Percentiles rank a stretch among this genome's conserved stretches.
phyloP scores from a whole-genome alignment of 768 basidiomycete genomes.

The Serendipita sp. region DNA sequence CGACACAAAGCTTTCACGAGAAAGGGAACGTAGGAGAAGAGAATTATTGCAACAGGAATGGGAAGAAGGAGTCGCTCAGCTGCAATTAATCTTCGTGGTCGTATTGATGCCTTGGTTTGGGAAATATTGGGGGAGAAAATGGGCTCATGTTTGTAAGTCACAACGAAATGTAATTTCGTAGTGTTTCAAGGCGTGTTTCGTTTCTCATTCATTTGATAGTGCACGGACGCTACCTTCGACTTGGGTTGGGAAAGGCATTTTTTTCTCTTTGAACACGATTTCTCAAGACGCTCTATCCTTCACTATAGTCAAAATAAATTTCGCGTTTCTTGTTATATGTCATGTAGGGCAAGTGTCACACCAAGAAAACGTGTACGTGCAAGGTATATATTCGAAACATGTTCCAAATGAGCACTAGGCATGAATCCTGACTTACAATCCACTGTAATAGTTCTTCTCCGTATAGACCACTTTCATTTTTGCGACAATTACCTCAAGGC shows the following conservation, averaged over 20 bases:
- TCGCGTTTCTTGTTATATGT: too few relatives aligned
- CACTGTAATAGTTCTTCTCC: constrained; percentile 27
- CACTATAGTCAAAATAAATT: too few relatives aligned
- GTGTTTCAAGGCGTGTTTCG: not conserved
- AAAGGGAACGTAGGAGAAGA: not conserved
- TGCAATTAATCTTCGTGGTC: not conserved
- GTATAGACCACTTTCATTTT: constrained; percentile 34
- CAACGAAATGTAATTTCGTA: not conserved
- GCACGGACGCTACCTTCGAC: not conserved
- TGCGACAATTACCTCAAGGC: constrained; percentile 33
- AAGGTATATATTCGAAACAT: too few relatives aligned
- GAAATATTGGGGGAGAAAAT: constrained; percentile 5
- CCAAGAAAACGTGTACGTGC: not conserved
- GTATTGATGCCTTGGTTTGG: constrained; percentile 5
- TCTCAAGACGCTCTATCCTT: too few relatives aligned
- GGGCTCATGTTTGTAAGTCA: not conserved
- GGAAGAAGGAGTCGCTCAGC: not conserved
- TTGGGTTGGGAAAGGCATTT: not conserved
- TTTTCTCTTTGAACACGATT: constrained; percentile 10
- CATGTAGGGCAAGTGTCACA: too few relatives aligned
- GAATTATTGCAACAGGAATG: constrained; percentile 2
- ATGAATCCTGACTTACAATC: constrained; percentile 20
- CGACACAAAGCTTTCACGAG: not conserved
- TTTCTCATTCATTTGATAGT: not conserved
- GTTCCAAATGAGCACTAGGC: not conserved